A percentile compares a stretch with the other conserved stretches of the same genome.
Conservation (phyloP, 352 stramenopile genomes). For the Globisporangium nodosum region DNA sequence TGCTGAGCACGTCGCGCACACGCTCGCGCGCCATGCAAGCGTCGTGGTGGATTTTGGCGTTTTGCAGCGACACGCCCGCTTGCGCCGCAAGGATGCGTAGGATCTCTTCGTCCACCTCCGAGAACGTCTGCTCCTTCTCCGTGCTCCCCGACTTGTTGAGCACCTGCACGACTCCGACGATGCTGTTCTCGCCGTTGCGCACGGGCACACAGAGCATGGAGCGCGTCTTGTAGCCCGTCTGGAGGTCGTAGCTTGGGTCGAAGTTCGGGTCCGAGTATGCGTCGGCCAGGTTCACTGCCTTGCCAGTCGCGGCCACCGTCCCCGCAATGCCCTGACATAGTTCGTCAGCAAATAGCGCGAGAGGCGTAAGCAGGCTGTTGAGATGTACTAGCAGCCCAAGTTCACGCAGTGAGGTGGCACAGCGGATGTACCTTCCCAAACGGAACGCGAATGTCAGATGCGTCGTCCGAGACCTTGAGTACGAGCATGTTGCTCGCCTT, state of each 20-base stretch:
- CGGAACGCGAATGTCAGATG: constrained; percentile 80
- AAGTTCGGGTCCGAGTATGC: constrained; percentile 93
- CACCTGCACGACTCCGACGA: constrained; percentile 88
- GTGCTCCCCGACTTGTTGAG: constrained; percentile 77
- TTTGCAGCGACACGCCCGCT: constrained; percentile 82
- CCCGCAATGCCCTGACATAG: constrained; percentile 79
- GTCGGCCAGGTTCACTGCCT: constrained; percentile 88
- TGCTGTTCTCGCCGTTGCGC: constrained; percentile 62
- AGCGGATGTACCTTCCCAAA: constrained; percentile 51
- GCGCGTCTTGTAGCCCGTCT: constrained; percentile 89
- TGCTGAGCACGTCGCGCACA: constrained; percentile 80
- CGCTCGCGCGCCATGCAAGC: constrained; percentile 47
- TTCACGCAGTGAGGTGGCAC: neutral
- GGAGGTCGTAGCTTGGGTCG: constrained; percentile 87
- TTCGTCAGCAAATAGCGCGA: neutral
- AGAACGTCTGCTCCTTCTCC: constrained; percentile 66
- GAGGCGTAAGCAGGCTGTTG: neutral
- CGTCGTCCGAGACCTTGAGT: constrained; percentile 82
- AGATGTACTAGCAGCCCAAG: too few relatives aligned
- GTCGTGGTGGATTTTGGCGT: constrained; percentile 67
- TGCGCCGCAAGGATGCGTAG: constrained; percentile 80
- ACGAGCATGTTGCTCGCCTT: constrained; percentile 71
- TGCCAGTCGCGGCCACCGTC: constrained; percentile 71
- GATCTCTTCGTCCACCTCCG: constrained; percentile 85
- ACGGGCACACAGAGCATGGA: constrained; percentile 91